Conservation (phyloP, 305 asterid genomes). For the Caryopteris hybrid region DNA sequence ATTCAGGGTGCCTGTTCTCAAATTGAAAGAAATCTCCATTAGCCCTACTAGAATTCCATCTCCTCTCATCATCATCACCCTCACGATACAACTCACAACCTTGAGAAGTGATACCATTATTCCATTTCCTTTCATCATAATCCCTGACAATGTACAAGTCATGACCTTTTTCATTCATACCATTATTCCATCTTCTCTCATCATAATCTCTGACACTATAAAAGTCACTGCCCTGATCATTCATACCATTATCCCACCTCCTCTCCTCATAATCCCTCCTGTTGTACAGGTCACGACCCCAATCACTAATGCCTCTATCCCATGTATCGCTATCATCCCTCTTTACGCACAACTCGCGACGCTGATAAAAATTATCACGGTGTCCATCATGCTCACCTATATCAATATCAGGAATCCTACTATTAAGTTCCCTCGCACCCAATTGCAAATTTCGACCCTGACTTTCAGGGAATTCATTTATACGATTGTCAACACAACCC, state of each 20-base stretch:
- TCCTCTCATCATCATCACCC: constrained; percentile 26
- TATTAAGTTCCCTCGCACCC: constrained; percentile 12
- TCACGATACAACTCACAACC: constrained; percentile 24
- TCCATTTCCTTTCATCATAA: constrained; percentile 37
- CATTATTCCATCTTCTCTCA: constrained; percentile 24
- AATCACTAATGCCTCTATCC: neutral
- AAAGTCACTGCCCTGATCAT: constrained; percentile 1
- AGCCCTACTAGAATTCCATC: constrained; percentile 15
- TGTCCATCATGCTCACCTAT: constrained; percentile 3
- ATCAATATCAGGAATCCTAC: constrained; percentile 22
- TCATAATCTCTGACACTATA: constrained; percentile 17
- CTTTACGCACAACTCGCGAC: constrained; percentile 5
- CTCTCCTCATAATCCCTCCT: constrained; percentile 16
- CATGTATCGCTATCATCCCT: constrained; percentile 18
- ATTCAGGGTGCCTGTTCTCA: constrained; percentile 18
- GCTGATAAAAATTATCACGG: neutral
- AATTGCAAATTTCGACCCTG: constrained; percentile 16
- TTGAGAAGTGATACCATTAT: constrained; percentile 12
- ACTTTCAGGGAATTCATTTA: constrained; percentile 24
- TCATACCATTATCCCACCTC: constrained; percentile 17
- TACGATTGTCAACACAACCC: constrained; percentile 21
- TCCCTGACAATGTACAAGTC: constrained; percentile 29
- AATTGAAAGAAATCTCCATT: constrained; percentile 22
- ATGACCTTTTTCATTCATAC: constrained; percentile 15
- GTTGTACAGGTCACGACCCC: neutral